These are phyloP conservation scores for Hortaea werneckii DNA, from an alignment of 2,329 filamentous ascomycete species.

Conservation along the genomic window DNA sequence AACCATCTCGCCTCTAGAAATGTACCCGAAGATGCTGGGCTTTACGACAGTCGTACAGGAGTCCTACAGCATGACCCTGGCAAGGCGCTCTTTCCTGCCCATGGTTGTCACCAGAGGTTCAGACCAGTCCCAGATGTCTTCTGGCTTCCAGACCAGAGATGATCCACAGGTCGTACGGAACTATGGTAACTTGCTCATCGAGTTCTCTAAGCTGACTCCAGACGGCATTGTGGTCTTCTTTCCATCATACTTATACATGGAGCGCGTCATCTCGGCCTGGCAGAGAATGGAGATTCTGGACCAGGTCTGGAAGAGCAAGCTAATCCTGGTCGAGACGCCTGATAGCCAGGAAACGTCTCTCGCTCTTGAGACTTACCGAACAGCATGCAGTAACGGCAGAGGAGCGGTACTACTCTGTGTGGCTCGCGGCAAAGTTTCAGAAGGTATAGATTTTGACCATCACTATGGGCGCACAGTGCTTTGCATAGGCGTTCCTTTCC, in stretches of 20 bases:
- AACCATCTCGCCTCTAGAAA: conserved; percentile 91
- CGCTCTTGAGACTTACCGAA: conserved; percentile 91
- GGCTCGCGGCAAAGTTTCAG: conserved; percentile 90
- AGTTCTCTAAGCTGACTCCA: conserved; percentile 91
- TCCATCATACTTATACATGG: conserved; percentile 97
- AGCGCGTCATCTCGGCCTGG: conserved; percentile 98
- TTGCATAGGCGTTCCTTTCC: conserved; percentile 94
- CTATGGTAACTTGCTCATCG: conserved; percentile 84
- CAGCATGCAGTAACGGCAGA: conserved; percentile 92
- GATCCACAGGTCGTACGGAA: conserved; percentile 96
- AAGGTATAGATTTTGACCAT: conserved; percentile 98
- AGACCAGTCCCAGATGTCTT: conserved; percentile 87
- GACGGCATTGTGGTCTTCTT: conserved; percentile 99
- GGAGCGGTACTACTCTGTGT: conserved; percentile 91
- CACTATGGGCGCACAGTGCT: conserved; percentile 94
- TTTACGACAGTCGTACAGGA: conserved; percentile 90
- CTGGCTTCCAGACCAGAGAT: conserved; percentile 88
- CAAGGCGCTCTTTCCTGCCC: conserved; percentile 85
- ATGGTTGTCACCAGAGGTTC: conserved; percentile 96
- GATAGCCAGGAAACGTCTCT: conserved; percentile 95
- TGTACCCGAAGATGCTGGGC: conserved; percentile 98
- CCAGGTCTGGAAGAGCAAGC: conserved; percentile 97
- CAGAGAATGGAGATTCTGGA: conserved; percentile 97
- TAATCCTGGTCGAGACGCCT: conserved; percentile 94
- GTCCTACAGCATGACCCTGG: conserved; percentile 94